Percentiles rank a stretch among this genome's conserved stretches.
Evolutionary conservation across 148 eudicot genomes (phyloP).

Genomic region (Rhododendron williamsianum): DNA sequence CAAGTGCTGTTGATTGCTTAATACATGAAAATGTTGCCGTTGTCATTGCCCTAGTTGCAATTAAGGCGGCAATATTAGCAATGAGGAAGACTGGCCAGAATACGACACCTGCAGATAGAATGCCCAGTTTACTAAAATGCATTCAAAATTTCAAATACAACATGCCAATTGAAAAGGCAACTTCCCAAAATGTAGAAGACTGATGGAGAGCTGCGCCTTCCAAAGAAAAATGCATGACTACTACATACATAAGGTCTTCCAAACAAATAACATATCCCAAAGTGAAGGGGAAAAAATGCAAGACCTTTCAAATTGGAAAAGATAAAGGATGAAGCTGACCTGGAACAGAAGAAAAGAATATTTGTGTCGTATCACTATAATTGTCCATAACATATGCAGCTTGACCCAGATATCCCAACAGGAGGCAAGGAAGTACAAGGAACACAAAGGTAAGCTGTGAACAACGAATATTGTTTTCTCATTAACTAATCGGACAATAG

Average conservation of each 20-base stretch:
- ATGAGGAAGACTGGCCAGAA: slow-evolving; percentile 91
- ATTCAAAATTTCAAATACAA: not conserved
- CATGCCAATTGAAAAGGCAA: not conserved
- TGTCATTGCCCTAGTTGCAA: slow-evolving; percentile 95
- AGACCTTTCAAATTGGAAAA: slow-evolving; percentile 5
- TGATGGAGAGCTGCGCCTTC: not conserved
- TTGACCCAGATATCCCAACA: slow-evolving; percentile 96
- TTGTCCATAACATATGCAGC: slow-evolving; percentile 97
- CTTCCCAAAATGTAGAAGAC: not conserved
- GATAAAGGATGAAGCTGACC: slow-evolving; percentile 39
- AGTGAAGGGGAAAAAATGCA: not conserved
- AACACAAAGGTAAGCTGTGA: slow-evolving; percentile 88
- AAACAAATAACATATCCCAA: not conserved
- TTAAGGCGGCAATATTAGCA: slow-evolving; percentile 90
- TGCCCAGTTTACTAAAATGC: not conserved
- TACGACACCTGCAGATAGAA: slow-evolving; percentile 57
- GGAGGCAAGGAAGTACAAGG: slow-evolving; percentile 94
- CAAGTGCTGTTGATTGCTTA: slow-evolving; percentile 88
- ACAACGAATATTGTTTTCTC: slow-evolving; percentile 17
- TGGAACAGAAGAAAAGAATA: slow-evolving; percentile 87
- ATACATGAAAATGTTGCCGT: slow-evolving; percentile 98
- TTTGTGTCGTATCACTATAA: slow-evolving; percentile 55
- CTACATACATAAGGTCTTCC: slow-evolving; percentile 2
- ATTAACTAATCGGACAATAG: not conserved
- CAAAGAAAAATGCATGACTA: not conserved